Percentiles rank a stretch among this genome's conserved stretches.
These are phyloP conservation scores for Streptanthus diversifolius DNA, from an alignment of 345 rosid species.

Conservation along the genomic window DNA sequence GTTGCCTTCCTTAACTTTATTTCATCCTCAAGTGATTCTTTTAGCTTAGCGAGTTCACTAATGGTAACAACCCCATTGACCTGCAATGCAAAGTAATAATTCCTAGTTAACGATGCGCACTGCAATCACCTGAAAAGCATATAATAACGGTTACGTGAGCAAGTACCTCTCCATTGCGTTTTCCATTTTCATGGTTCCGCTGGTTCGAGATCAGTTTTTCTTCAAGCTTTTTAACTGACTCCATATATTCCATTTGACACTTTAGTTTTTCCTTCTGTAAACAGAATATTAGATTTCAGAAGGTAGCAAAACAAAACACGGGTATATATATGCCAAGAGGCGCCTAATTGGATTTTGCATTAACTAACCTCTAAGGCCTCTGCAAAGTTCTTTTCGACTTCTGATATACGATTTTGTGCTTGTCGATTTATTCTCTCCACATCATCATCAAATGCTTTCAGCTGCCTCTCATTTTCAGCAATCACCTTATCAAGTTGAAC, in stretches of 20 bases:
- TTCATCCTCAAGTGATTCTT: conserved; percentile 64
- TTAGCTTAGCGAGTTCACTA: conserved; percentile 54
- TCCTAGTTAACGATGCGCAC: not conserved
- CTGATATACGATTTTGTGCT: conserved; percentile 69
- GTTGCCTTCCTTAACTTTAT: conserved; percentile 64
- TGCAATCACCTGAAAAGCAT: conserved; percentile 12
- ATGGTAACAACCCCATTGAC: conserved; percentile 35
- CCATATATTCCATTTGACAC: conserved; percentile 89
- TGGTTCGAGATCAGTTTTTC: conserved; percentile 73
- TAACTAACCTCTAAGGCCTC: conserved; percentile 80
- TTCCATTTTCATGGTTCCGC: conserved; percentile 48
- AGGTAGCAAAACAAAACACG: not conserved
- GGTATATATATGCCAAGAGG: not conserved
- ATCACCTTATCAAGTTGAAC: conserved; percentile 84
- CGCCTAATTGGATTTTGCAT: not conserved
- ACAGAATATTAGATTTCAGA: not conserved
- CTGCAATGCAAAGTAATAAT: conserved; percentile 31
- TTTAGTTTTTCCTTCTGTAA: conserved; percentile 77
- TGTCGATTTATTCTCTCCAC: conserved; percentile 72
- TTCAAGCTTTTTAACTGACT: conserved; percentile 87
- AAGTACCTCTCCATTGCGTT: conserved; percentile 55
- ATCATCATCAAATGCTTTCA: conserved; percentile 81
- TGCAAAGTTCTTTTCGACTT: conserved; percentile 75
- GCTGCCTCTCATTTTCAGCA: conserved; percentile 93
- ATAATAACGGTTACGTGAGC: not conserved